Percentiles rank a stretch among this genome's conserved stretches.
phyloP scores from a whole-genome alignment of 1,284 basidiomycete genomes.

The Leucoagaricus sp. region DNA sequence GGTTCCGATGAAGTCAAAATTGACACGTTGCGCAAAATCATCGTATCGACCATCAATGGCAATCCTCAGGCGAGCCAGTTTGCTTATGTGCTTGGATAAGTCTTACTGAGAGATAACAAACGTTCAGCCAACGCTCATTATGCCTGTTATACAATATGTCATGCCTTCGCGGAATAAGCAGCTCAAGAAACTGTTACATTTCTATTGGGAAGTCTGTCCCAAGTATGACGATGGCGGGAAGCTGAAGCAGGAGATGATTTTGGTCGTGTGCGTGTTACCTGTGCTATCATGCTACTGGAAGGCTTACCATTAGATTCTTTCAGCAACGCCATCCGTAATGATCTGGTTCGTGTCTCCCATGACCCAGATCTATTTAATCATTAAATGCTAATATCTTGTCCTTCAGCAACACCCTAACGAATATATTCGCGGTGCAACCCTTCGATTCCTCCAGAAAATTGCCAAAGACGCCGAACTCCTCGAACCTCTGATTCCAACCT shows the following conservation, averaged over 20 bases:
- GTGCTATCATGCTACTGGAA: background rate
- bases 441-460: constrained; percentile 96
- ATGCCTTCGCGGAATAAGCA: constrained; percentile 96
- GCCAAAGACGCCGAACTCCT: constrained; percentile 93
- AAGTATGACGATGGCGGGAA: constrained; percentile 98
- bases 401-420: constrained; percentile 97
- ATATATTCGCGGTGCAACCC: constrained; percentile 96
- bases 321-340: constrained; percentile 97
- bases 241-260: constrained; percentile 99
- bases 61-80: constrained; percentile 65
- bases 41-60: constrained; percentile 95
- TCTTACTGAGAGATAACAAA: constrained; percentile 3
- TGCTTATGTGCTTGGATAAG: background rate
- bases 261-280: constrained; percentile 81
- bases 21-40: constrained; percentile 95
- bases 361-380: background rate
- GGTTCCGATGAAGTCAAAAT: constrained; percentile 98
- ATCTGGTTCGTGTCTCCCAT: constrained; percentile 63
- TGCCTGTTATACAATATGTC: constrained; percentile 99
- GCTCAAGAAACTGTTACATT: constrained; percentile 97
- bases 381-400: background rate
- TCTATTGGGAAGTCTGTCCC: constrained; percentile 99
- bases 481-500: constrained; percentile 94
- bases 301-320: background rate
- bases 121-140: constrained; percentile 81